These are phyloP conservation scores for Aspergillus asperescens DNA, from an alignment of 495 filamentous ascomycete genomes.

Conservation along the genomic window DNA sequence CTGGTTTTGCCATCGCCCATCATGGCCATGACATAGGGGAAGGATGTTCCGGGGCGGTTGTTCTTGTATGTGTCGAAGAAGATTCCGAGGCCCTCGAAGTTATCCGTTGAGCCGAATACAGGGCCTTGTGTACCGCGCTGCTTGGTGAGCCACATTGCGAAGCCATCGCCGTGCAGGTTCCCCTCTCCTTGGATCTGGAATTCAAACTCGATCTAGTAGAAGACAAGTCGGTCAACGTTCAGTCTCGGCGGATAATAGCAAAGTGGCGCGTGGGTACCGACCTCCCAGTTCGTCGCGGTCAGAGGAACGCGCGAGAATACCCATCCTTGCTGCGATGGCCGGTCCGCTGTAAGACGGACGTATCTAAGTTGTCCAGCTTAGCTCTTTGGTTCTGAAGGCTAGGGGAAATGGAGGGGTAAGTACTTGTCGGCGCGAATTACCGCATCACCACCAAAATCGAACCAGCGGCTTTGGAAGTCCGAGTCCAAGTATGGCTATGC, in stretches of 20 bases:
- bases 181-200: slow-evolving; percentile 83
- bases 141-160: slow-evolving; percentile 98
- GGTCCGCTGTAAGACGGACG: slow-evolving; percentile 86
- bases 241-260: not conserved
- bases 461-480: slow-evolving; percentile 99
- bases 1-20: slow-evolving; percentile 81
- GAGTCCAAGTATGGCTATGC: slow-evolving; percentile 90
- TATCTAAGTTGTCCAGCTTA: slow-evolving; percentile 52
- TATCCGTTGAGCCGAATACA: slow-evolving; percentile 84
- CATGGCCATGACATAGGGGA: slow-evolving; percentile 99
- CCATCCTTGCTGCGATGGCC: slow-evolving; percentile 85
- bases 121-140: slow-evolving; percentile 74
- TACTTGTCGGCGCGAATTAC: slow-evolving; percentile 91
- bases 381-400: not conserved
- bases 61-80: slow-evolving; percentile 99
- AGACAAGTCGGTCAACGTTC: too few relatives aligned
- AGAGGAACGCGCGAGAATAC: slow-evolving; percentile 88
- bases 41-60: slow-evolving; percentile 88
- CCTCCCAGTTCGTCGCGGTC: slow-evolving; percentile 98
- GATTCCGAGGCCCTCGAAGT: slow-evolving; percentile 90
- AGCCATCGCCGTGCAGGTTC: slow-evolving; percentile 91
- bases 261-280: slow-evolving; percentile 25
- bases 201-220: slow-evolving; percentile 82
- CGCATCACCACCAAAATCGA: slow-evolving; percentile 96
- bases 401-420: not conserved